phyloP scores from a whole-genome alignment of 2,329 filamentous ascomycete genomes.

The Paraphaeosphaeria minitans region DNA sequence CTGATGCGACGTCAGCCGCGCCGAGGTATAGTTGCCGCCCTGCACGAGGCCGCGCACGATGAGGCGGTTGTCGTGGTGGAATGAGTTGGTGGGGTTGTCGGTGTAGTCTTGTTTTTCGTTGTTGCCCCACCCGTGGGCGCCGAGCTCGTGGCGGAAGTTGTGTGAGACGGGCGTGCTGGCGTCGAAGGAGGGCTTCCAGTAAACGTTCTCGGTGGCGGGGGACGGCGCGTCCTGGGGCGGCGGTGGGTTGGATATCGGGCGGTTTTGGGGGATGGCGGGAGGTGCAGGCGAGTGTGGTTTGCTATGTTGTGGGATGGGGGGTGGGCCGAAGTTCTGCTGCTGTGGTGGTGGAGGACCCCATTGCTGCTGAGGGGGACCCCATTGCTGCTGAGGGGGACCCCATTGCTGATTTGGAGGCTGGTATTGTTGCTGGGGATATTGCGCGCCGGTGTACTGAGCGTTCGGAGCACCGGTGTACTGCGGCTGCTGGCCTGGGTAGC shows the following conservation, averaged over 20 bases:
- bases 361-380: constrained; percentile 11
- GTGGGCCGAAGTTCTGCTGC: constrained; percentile 29
- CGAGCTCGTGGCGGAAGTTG: constrained; percentile 62
- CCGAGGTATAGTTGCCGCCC: constrained; percentile 57
- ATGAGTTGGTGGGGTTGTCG: constrained; percentile 56
- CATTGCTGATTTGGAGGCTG: constrained; percentile 25
- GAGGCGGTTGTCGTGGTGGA: constrained; percentile 59
- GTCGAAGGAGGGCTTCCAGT: constrained; percentile 61
- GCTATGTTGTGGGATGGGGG: constrained; percentile 38
- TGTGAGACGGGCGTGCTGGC: constrained; percentile 53
- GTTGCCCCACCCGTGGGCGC: constrained; percentile 67
- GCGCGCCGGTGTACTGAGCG: constrained; percentile 10
- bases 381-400: constrained; percentile 23
- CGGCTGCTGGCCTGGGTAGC: constrained; percentile 22
- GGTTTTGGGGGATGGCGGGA: constrained; percentile 33
- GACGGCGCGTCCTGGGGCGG: constrained; percentile 37
- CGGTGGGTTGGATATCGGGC: constrained; percentile 33
- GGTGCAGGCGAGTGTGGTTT: constrained; percentile 35
- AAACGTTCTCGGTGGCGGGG: constrained; percentile 41
- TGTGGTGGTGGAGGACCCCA: constrained; percentile 17
- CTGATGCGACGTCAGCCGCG: constrained; percentile 60
- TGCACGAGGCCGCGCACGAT: constrained; percentile 59
- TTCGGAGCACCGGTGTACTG: constrained; percentile 29
- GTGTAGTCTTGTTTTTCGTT: constrained; percentile 65
- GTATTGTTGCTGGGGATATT: constrained; percentile 2